Base-by-base conservation (phyloP, 2,329 filamentous ascomycete genomes). In the Pseudopyrenochaeta lycopersici region DNA sequence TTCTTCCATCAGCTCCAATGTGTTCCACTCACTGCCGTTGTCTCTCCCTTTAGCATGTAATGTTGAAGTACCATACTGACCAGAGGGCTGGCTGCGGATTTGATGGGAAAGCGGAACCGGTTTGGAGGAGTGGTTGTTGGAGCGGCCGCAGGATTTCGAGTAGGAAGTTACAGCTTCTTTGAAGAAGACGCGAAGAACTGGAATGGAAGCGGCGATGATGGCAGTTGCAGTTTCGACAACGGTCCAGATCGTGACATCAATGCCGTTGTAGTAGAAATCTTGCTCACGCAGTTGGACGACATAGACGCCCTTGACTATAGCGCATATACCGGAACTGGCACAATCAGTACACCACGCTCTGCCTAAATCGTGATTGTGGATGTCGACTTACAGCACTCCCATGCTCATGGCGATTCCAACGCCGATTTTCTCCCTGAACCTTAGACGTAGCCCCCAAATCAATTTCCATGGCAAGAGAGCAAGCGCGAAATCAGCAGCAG, bases 181-280 rank as follows among this genome's bases (percentile, higher is more conserved):
- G 60, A 72, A 64, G 58, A 71, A 71, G 7, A 71, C 69, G 23
- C 69, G 68, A 2, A 72, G 62, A 2, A 72, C 66, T 5, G 69
- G 68, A 6, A 72, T 68, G 2, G 63, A 70, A 6, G 64, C 68
- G 9, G 59, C 69, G 40, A 70, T 60, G 4, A 72, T 69, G 21
- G 69, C 67, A 4, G 65, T 65, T 30, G 68, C 65, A 23, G 64
- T 71, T 52, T 72, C 69, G 4, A 67, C 66, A 2, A 49, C 62
- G 11, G 68, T 71, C 69, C 69, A 72, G 31, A 72, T 68, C 1
- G 60, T 65, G 12, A 71, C 62, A 33, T 72, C 65, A 46, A 64
- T 70, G 32, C 67, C 69, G 38, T 68, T 63, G 52, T 66, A 70
- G 48, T 56, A 70, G 39, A 72, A 71, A 42, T 72, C 67, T 15